phyloP scores from a whole-genome alignment of 768 basidiomycete species.

The Mycena filopes region DNA sequence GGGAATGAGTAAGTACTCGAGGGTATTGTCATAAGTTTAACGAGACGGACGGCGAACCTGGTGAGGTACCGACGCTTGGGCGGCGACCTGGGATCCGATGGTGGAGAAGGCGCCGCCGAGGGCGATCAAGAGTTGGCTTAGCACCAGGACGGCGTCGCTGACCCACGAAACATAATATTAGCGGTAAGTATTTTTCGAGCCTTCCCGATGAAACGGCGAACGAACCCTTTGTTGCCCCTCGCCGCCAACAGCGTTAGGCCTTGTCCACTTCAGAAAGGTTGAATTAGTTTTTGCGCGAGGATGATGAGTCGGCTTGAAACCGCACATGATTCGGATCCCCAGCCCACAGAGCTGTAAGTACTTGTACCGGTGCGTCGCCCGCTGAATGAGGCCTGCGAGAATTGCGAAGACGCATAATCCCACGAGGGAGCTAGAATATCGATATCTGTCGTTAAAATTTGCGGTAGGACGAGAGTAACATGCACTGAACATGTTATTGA shows the following conservation, averaged over 20 bases:
- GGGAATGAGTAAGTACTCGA: background rate
- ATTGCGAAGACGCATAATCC: conserved; percentile 60
- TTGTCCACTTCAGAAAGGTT: conserved; percentile 31
- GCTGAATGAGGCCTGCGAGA: conserved; percentile 56
- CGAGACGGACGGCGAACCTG: conserved; percentile 32
- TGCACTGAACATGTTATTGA: conserved; percentile 26
- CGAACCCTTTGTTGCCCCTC: conserved; percentile 30
- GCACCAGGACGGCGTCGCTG: conserved; percentile 49
- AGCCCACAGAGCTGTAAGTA: conserved; percentile 51
- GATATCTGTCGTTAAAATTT: background rate
- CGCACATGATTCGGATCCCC: conserved; percentile 38
- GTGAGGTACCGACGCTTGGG: conserved; percentile 63
- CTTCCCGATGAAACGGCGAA: no score
- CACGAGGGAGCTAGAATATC: conserved; percentile 49
- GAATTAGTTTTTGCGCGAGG: no score
- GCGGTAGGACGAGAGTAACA: background rate
- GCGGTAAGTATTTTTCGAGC: no score
- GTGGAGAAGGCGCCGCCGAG: conserved; percentile 63
- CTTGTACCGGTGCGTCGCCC: conserved; percentile 57
- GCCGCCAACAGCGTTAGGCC: conserved; percentile 41
- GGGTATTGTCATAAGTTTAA: no score
- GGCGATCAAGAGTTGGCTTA: conserved; percentile 61
- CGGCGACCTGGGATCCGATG: conserved; percentile 53
- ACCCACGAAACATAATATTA: background rate
- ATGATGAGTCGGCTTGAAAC: no score